phyloP scores from a whole-genome alignment of 345 rosid species.

The Euphorbia lathyris region DNA sequence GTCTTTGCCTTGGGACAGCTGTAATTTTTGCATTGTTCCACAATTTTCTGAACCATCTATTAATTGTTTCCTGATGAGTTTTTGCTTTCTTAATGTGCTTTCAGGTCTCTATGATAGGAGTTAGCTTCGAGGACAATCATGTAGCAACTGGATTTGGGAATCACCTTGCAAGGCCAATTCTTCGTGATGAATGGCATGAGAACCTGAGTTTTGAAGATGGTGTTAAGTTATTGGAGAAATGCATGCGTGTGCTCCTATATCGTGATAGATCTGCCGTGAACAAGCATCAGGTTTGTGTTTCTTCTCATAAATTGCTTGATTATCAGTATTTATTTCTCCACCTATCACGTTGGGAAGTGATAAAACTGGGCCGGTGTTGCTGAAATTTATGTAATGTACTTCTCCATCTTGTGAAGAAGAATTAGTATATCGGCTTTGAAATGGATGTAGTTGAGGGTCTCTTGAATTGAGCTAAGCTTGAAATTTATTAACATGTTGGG shows the following conservation, averaged over 20 bases:
- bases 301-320: not conserved
- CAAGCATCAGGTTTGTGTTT: slow-evolving; percentile 78
- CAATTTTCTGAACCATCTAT: not conserved
- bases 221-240: slow-evolving; percentile 84
- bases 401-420: not conserved
- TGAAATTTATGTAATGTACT: not conserved
- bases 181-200: slow-evolving; percentile 92
- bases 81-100: slow-evolving; percentile 4
- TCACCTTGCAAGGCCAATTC: slow-evolving; percentile 94
- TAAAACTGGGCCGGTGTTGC: not conserved
- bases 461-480: not conserved
- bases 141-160: slow-evolving; percentile 97
- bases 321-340: not conserved
- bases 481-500: not conserved
- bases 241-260: slow-evolving; percentile 96
- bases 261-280: slow-evolving; percentile 97
- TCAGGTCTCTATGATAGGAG: slow-evolving; percentile 94
- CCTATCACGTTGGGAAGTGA: not conserved
- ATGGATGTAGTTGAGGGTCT: not conserved
- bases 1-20: not conserved
- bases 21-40: not conserved
- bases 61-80: not conserved
- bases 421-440: not conserved
- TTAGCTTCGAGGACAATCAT: slow-evolving; percentile 84
- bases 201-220: slow-evolving; percentile 90